These are phyloP conservation scores for Colletotrichum theobromicola DNA, from an alignment of 2,329 filamentous ascomycete species.

Conservation along the genomic window DNA sequence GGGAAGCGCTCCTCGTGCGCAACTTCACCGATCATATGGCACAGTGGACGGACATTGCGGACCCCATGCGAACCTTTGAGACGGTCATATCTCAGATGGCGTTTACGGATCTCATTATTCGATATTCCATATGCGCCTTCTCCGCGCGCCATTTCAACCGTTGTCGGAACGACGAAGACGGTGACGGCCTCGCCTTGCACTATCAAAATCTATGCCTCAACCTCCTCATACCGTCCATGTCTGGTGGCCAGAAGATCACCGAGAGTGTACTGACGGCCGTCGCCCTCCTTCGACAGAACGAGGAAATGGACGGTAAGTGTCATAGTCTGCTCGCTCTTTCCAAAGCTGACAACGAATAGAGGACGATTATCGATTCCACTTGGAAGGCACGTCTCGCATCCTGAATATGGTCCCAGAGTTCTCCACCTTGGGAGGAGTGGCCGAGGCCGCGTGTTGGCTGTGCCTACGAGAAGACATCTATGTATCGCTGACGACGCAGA, in stretches of 20 bases:
- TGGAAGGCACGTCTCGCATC: not conserved
- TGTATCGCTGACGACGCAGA: not conserved
- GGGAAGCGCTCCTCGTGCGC: not conserved
- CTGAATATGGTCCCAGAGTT: not conserved
- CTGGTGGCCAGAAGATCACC: not conserved
- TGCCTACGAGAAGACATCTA: not conserved
- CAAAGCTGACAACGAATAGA: not conserved
- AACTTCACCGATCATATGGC: not conserved
- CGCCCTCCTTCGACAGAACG: not conserved
- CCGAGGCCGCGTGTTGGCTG: not conserved
- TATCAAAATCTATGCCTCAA: not conserved
- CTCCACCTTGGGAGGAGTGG: not conserved
- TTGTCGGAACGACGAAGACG: not conserved
- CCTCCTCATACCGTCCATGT: not conserved
- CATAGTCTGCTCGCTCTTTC: accelerated
- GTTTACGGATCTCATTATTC: not conserved
- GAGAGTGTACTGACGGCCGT: not conserved
- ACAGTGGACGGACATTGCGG: not conserved
- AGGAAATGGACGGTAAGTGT: not conserved
- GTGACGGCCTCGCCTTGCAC: not conserved
- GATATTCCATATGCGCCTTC: not conserved
- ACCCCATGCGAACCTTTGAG: not conserved
- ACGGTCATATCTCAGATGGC: not conserved
- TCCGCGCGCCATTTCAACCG: not conserved
- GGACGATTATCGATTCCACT: not conserved